Base-by-base conservation (phyloP, 2,329 filamentous ascomycete species). In the Cordyceps tenuipes region DNA sequence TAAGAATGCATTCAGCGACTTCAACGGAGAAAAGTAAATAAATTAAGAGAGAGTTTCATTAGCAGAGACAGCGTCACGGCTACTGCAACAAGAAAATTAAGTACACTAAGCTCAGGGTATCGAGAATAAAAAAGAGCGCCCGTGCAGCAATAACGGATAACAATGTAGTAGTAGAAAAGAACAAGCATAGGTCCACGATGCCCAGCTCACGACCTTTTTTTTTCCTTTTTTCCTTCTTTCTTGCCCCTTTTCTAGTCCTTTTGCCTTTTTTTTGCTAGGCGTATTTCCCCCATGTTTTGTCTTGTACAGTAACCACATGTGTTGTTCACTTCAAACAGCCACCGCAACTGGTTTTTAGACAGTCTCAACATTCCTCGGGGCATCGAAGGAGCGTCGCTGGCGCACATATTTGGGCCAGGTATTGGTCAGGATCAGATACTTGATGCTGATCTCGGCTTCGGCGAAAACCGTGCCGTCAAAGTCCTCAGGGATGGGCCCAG, bases 361-460 rank as follows among this genome's bases (percentile, higher is more conserved):
- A 50, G 60, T 59, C 39, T 59, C 60, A 26, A 36, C 55, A 41
- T 29, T 54, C 48, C 55, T 62, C n/a, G 60, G 44, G 23, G 60
- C 60, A 47, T 62, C 60, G 39, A 62, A 73, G n/a, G 66, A 65
- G 39, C 71, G 65, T 52, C 71, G 65, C 55, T 79, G 76, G 61
- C 71, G 74, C 62, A 83, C 77, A 63, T 80, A 85, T 67, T 82
- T 83, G 41, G 81, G 81, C 86, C 86, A 89, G 0, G 86, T 89
- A 68, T 88, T 88, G 15, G 84, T 87, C 59, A 88, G 73, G 2
- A 89, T 84, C 8, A 88, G 76, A 62, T 87, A 86, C 70, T 86
- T 87, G 72, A 89, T 82, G 66, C 79, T 82, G 15, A 72, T 69
- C 66, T 86, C 80, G 0, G 85, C 81, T 19, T 75, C 77, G 65